Base-by-base conservation (phyloP, 1,284 basidiomycete species). In the Ustilago curta region DNA sequence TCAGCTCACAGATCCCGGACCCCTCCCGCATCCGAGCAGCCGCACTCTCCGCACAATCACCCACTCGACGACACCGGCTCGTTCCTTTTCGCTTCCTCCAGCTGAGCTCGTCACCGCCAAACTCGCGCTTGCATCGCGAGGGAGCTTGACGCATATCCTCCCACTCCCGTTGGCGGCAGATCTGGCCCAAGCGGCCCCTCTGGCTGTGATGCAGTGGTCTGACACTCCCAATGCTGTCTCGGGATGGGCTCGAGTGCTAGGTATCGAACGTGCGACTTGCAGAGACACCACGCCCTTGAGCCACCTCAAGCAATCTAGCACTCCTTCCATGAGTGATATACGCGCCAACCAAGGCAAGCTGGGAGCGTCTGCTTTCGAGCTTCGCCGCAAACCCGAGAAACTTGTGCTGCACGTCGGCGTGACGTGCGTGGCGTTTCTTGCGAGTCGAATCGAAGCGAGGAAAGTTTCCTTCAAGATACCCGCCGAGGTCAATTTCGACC, bases 161-260 rank as follows among this genome's bases (percentile, higher is more conserved):
- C 67, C 59, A 27, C 63, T 71, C 16, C 75, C 75, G 8, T 31
- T 77, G 40, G 55, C 67, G 11, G 60, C 71, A 3, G 63, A 74
- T 43, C 19, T 74, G 37, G 64, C 63, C 7, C 50, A 54, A 14
- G 35, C 63, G 6, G 21, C 40, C n/a, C 75, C 75, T 19, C 44
- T 77, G 23, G 70, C 59, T 3, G 67, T 71, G 11, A 52, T 77
- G 53, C 71, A 77, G 55, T 77, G 75, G 75, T 70, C 65, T 12
- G 66, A 70, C 49, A 70, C 67, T 14, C 75, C 75, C 19, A 74
- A 70, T n/a, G 62, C 75, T 2, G 75, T 77, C 16, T 70, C 71
- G 6, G 75, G 75, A 21, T 74, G 71, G 70, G 67, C 71, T 3
- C 47, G 75, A 18, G 68, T 77, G 49, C 49, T 77, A 2, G 75